A percentile compares a stretch with the other conserved stretches of the same genome.
These are phyloP conservation scores for Metschnikowia borealis DNA, from an alignment of 805 yeast species.

Conservation along the genomic window DNA sequence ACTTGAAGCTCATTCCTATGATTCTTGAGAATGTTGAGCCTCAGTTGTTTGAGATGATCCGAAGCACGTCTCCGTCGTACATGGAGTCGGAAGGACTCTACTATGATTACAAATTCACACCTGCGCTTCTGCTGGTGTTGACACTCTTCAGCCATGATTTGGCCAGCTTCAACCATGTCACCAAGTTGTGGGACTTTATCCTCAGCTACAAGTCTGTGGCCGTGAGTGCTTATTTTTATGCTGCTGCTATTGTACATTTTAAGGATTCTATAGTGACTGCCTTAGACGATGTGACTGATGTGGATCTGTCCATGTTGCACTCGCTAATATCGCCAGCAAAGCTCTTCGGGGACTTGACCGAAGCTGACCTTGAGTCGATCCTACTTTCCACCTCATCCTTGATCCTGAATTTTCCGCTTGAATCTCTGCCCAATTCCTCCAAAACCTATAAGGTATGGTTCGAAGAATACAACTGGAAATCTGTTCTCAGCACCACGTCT, in stretches of 20 bases:
- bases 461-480: conserved; percentile 26
- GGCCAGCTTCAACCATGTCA: conserved; percentile 45
- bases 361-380: conserved; percentile 25
- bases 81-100: conserved; percentile 21
- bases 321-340: conserved; percentile 30
- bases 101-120: conserved; percentile 40
- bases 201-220: conserved; percentile 54
- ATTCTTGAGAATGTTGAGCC: conserved; percentile 50
- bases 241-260: conserved; percentile 45
- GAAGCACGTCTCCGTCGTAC: conserved; percentile 34
- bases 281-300: conserved; percentile 1
- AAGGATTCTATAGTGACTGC: conserved; percentile 22
- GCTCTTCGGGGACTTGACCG: conserved; percentile 27
- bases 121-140: conserved; percentile 70
- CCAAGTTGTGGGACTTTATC: conserved; percentile 65
- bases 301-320: conserved; percentile 36
- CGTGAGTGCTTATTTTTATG: conserved; percentile 58
- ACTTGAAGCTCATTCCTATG: conserved; percentile 62
- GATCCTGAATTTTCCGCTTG: conserved; percentile 24
- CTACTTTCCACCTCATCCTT: conserved; percentile 24
- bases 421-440: conserved; percentile 16
- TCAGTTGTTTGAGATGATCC: conserved; percentile 36
- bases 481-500: conserved; percentile 36
- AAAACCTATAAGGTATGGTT: conserved; percentile 33
- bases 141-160: conserved; percentile 77